Evolutionary conservation across 2,329 filamentous ascomycete genomes (phyloP), one percentile per base, ranked within the genome.

Genomic region (Aspergillus sergii): DNA sequence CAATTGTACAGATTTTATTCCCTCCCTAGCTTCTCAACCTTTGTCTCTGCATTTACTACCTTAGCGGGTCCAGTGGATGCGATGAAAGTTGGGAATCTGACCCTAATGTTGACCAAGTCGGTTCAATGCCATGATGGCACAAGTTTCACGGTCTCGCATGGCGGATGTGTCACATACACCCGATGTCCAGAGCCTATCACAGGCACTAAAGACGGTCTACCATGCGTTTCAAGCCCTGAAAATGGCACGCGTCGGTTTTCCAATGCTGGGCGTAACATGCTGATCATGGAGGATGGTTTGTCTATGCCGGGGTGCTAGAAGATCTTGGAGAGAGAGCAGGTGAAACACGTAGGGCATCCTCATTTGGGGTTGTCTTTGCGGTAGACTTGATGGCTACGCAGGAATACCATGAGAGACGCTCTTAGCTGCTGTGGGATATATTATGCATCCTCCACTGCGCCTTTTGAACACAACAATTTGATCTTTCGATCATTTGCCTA

Each of bases 21-120:
- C 89, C 89, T 88, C 90, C 86, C 83, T 85, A 93, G 92, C 93
- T 86, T 86, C 89, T 89, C 91, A 88, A 85, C 83, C 82, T 83
- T 83, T 83, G 82, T 90, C 89, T 89, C 90, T 86, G 86, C 75
- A 69, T 71, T 65, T 57, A 64, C 70, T 71, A 77, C 75, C 70
- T 69, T 72, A 82, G 80, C 75, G 72, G 67, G 75, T 75, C 78
- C 81, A 60, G 63, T 56, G 80, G 80, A 86, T 85, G 86, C 51
- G 89, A 87, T 83, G 83, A 82, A 80, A 82, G 80, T 90, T 89
- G 92, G 91, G 94, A 94, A 70, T 91, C 94, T 96, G 97, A 96
- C 94, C 94, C 94, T 97, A 97, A 68, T 60, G 48, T 53, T 41
- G 57, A 91, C 82, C 80, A 82, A 79, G 83, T 88, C 91, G 91